Evolutionary conservation across 768 basidiomycete species (phyloP), one percentile per base, ranked within the genome.

Genomic region (Leccinum longicurvipes): DNA sequence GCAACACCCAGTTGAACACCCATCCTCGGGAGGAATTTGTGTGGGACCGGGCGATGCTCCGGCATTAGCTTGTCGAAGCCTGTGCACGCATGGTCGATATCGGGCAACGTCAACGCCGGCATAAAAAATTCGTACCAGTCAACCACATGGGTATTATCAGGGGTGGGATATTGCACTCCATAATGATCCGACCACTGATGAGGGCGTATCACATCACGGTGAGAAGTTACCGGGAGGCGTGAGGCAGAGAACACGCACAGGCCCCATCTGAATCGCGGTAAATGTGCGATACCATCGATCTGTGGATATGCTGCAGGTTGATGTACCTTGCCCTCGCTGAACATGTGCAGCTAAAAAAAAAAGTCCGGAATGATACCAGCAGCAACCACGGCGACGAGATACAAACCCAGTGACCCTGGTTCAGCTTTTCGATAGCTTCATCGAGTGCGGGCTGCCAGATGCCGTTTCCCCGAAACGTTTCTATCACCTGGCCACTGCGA

Each of bases 191-290:
- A 36, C 91, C 91, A 25, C 93, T 95, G 64, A 34, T 44, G 19
- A 10, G 25, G 45, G 45, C 23, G 47, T 31, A 44, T 58, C 39
- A 54, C 29, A 53, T 23, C 12, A 34, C n/a, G 1, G 11, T 57
- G 53, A 57, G 46, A 58, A 28, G 17, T 28, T 21, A 11, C 25
- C 44, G 32, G 29, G 12, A 17, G 25, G 19, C 44, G 23, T 23
- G 51, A 55, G 34, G 48, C 14, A 50, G 28, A 50, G 28, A 57
- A 39, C 41, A 85, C 93, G 72, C 67, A 95, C 93, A 95, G 76
- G 55, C 95, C 95, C 95, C 95, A 98, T 76, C 95, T 97, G 73
- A 97, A 96, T 47, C 91, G 78, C 7, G 85, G 78, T 50, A 97
- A 71, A 61, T 69, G 70, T 17, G 78, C 75, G 6, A 74, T 58